phyloP scores from a whole-genome alignment of 208 protist species.

The Acanthamoeba royreba region DNA sequence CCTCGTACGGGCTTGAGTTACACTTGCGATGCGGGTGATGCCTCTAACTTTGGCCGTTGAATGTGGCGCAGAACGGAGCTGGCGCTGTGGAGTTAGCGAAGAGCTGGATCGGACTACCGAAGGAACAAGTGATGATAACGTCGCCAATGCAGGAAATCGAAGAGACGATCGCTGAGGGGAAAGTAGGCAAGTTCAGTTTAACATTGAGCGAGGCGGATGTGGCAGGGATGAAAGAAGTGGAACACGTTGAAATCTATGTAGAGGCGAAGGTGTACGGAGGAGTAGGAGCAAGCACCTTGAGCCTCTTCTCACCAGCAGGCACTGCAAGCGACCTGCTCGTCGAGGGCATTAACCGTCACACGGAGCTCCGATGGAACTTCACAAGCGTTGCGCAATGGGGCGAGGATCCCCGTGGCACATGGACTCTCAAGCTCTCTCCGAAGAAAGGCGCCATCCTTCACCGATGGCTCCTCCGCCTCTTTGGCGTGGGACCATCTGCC shows the following conservation, averaged over 20 bases:
- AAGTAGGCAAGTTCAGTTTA: neutral
- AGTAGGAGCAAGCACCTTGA: neutral
- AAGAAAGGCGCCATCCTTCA: neutral
- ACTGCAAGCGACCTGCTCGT: neutral
- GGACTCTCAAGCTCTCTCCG: conserved; percentile 19
- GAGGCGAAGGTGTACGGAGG: neutral
- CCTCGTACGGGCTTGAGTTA: neutral
- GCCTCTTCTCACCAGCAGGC: neutral
- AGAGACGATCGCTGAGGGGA: neutral
- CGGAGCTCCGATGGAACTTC: neutral
- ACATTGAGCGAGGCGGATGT: neutral
- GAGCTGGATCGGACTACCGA: neutral
- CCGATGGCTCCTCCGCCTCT: neutral
- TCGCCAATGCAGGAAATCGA: neutral
- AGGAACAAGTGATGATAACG: neutral
- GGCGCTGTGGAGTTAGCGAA: neutral
- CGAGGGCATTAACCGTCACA: neutral
- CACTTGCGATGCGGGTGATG: neutral
- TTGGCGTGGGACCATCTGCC: neutral
- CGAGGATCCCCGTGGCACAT: neutral
- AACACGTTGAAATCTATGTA: conserved; percentile 1
- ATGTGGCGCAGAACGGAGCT: neutral
- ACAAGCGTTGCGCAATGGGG: conserved; percentile 25
- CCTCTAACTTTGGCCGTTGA: neutral
- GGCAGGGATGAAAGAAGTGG: neutral